Base-by-base conservation (phyloP, 2,329 filamentous ascomycete genomes). In the Cladosporium sp. region DNA sequence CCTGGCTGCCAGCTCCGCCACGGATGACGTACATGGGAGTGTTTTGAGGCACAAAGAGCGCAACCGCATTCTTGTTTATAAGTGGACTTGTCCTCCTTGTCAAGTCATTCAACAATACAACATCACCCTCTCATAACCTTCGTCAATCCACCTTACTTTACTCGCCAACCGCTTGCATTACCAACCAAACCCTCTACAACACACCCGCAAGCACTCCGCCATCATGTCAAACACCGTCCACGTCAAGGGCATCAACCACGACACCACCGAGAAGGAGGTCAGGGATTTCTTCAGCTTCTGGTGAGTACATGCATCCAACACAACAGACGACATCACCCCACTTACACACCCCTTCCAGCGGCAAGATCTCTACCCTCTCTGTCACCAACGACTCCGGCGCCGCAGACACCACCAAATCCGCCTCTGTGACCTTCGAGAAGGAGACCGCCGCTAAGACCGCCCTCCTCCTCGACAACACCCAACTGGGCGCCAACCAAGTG, bases 201-300 rank as follows among this genome's bases (percentile, higher is more conserved):
- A 19, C 13, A 9, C 18, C 12, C n/a, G 7, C 20, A 15, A 37
- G 17, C 9, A 27, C n/a, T 32, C 36, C 17, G 37, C 44, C 52
- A 72, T 39, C 57, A 78, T 78, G 75, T 69, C 75, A 11, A 80
- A 74, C 63, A 92, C 87, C 44, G 89, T 96, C 58, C 76, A 91
- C 74, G 91, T 97, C 64, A 87, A 88, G 74, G 91, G 93, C 76
- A 96, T 99, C 73, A 84, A 88, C 61, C 69, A 77, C 56, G 74
- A 85, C 68, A 96, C 92, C 51, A 83, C 81, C 60, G 90, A 99
- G 73, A 86, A 91, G 74, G 90, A 97, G 73, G 84, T 99, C 63
- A 84, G 83, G 66, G 91, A 96, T 68, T 99, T 99, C 80, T 99
- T 99, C 79, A 93, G 87, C 77, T 97, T 97, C 72, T 85, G 82